Percentiles rank a stretch among this genome's conserved stretches.
These are phyloP conservation scores for Quillaja saponaria DNA, from an alignment of 306 rosid genomes.

Conservation along the genomic window DNA sequence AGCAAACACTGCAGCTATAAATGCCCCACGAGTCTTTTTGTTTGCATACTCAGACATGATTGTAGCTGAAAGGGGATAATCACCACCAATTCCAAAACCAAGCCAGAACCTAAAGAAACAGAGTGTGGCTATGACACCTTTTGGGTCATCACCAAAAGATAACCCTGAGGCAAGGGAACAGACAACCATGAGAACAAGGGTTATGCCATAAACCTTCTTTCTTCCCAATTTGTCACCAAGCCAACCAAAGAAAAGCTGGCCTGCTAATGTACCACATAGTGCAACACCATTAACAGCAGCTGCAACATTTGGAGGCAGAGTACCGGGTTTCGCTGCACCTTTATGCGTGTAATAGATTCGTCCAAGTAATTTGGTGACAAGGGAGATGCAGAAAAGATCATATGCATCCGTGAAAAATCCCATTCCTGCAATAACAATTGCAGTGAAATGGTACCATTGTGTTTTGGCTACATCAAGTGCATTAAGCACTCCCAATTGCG, in stretches of 20 bases:
- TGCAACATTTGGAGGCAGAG: conserved; percentile 65
- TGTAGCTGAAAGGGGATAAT: conserved; percentile 90
- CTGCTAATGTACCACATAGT: conserved; percentile 64
- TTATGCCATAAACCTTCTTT: conserved; percentile 72
- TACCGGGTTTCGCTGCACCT: conserved; percentile 45
- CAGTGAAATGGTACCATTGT: conserved; percentile 86
- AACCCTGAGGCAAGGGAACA: conserved; percentile 77
- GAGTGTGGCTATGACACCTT: conserved; percentile 56
- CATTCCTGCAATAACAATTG: conserved; percentile 94
- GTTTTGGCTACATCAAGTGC: conserved; percentile 85
- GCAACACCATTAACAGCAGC: conserved; percentile 86
- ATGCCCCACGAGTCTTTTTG: conserved; percentile 87
- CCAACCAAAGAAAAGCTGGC: conserved; percentile 98
- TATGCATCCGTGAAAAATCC: conserved; percentile 95
- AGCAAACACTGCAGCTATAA: conserved; percentile 86
- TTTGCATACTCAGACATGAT: conserved; percentile 96
- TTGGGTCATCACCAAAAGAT: conserved; percentile 47
- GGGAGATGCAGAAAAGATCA: conserved; percentile 84
- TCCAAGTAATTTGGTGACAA: conserved; percentile 74
- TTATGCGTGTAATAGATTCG: conserved; percentile 50
- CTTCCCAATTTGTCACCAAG: conserved; percentile 88
- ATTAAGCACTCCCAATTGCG: conserved; percentile 61
- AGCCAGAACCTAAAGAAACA: conserved; percentile 97
- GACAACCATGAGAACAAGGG: conserved; percentile 69
- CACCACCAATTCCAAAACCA: conserved; percentile 95